Base-by-base conservation (phyloP, 2,329 filamentous ascomycete genomes). In the Beauveria caledonica region DNA sequence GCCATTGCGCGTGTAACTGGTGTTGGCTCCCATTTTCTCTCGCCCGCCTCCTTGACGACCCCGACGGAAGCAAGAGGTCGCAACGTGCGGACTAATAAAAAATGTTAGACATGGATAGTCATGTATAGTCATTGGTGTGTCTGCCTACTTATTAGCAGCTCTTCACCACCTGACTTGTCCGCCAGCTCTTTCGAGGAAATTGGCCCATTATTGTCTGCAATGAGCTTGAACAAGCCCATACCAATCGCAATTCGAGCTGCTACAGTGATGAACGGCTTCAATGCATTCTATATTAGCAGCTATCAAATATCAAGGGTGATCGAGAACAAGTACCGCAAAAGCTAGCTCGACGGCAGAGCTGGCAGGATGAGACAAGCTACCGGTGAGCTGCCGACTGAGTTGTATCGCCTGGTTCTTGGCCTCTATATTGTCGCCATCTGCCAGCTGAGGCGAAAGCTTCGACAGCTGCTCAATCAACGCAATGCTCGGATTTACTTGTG, bases 1-100 rank as follows among this genome's bases (percentile, higher is more conserved):
- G 58, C 51, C 58, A 60, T 60, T 42, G 58, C 58, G 21, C 50
- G 58, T 17, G 58, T 60, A 11, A 60, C 58, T 15, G 44, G 51
- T 5, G 29, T 56, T 2, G 58, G 29, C 27, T 36, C 39, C 58
- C 58, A 60, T 9, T 29, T 21, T 39, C 51, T 6, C 44, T 56
- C 51, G 21, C 51, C 51, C 39, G 52, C 44, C 21, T 60, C 58
- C 1, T 46, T 25, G 27, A 60, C 58, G 42, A 60, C 39, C 0
- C 58, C 58, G 13, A 49, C 44, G 1, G 39, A 45, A 10, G 51
- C 58, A 9, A 60, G 40, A 3, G 51, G 39, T 8, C 58, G 50
- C 29, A 60, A 19, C 2, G 44, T 52, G 25, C 58, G 48, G 33
- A 52, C 58, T 60, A 36, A 9, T 4, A 27, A 13, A 49, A 1